A percentile compares a stretch with the other conserved stretches of the same genome.
phyloP scores from a whole-genome alignment of 192 early-diverging fungal species.

The Backusella morwellensis region DNA sequence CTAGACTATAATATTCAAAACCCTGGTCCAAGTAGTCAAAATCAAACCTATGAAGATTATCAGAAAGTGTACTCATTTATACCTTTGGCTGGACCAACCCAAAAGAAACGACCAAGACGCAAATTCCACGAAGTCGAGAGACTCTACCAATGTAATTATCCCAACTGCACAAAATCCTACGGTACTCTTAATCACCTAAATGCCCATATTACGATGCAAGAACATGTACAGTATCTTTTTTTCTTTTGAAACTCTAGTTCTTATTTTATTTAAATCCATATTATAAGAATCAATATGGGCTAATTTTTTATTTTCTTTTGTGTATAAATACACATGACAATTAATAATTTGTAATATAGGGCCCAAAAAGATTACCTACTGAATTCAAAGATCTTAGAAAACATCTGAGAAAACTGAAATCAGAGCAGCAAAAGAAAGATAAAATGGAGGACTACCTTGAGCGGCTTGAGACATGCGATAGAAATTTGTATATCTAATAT shows the following conservation, averaged over 20 bases:
- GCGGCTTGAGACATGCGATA: not conserved
- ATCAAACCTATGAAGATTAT: not conserved
- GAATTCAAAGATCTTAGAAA: constrained; percentile 60
- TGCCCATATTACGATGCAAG: constrained; percentile 64
- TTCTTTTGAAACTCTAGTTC: not conserved
- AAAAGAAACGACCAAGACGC: constrained; percentile 55
- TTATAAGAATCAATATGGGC: not conserved
- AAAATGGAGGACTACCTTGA: not conserved
- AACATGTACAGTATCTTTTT: constrained; percentile 39
- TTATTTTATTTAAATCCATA: not conserved
- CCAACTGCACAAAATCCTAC: constrained; percentile 55
- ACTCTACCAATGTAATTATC: constrained; percentile 53
- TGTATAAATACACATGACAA: not conserved
- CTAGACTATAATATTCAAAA: not conserved
- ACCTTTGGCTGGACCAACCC: constrained; percentile 46
- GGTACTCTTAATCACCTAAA: constrained; percentile 66
- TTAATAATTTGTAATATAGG: not conserved
- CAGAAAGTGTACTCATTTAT: constrained; percentile 51
- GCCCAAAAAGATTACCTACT: constrained; percentile 25
- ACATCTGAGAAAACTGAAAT: constrained; percentile 2
- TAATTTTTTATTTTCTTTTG: constrained; percentile 5
- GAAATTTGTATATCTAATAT: not conserved
- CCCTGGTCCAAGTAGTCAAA: not conserved
- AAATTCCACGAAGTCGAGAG: constrained; percentile 64
- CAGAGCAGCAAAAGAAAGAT: constrained; percentile 2